These are phyloP conservation scores for Irpex sp. DNA, from an alignment of 1,284 basidiomycete species.

Conservation along the genomic window DNA sequence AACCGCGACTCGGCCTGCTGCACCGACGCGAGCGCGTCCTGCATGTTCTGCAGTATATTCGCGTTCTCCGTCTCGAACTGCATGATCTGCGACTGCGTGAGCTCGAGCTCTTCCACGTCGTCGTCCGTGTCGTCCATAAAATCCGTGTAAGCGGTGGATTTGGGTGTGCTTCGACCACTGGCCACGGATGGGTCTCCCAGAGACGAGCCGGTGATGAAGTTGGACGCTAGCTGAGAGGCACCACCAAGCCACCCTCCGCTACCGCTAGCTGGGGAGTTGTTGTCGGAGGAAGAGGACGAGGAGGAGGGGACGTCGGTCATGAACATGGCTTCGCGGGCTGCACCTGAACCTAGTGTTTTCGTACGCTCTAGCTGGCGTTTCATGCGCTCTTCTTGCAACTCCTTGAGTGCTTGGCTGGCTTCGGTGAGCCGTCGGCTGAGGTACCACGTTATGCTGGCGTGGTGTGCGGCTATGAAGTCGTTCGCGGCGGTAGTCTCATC, in stretches of 20 bases:
- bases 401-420: slow-evolving; percentile 74
- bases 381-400: slow-evolving; percentile 86
- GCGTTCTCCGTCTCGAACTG: slow-evolving; percentile 91
- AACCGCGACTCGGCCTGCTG: slow-evolving; percentile 86
- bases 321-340: slow-evolving; percentile 51
- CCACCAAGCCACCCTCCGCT: slow-evolving; percentile 60
- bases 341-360: slow-evolving; percentile 73
- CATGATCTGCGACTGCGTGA: slow-evolving; percentile 81
- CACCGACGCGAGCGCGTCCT: slow-evolving; percentile 81
- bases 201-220: slow-evolving; percentile 52
- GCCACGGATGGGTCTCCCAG: slow-evolving; percentile 23
- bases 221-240: slow-evolving; percentile 53
- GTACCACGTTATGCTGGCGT: slow-evolving; percentile 83
- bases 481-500: slow-evolving; percentile 55
- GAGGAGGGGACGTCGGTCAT: slow-evolving; percentile 29
- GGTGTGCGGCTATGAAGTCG: slow-evolving; percentile 78
- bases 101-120: slow-evolving; percentile 65
- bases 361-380: slow-evolving; percentile 78
- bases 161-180: slow-evolving; percentile 23
- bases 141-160: slow-evolving; percentile 27
- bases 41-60: slow-evolving; percentile 74
- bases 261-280: slow-evolving; percentile 6
- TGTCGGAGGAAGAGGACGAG: slow-evolving; percentile 20
- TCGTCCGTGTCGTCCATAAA: slow-evolving; percentile 51
- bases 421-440: slow-evolving; percentile 76